Percentiles rank a stretch among this genome's conserved stretches.
Evolutionary conservation across 2,329 filamentous ascomycete species (phyloP).

Genomic region (Trematosphaeria pertusa): DNA sequence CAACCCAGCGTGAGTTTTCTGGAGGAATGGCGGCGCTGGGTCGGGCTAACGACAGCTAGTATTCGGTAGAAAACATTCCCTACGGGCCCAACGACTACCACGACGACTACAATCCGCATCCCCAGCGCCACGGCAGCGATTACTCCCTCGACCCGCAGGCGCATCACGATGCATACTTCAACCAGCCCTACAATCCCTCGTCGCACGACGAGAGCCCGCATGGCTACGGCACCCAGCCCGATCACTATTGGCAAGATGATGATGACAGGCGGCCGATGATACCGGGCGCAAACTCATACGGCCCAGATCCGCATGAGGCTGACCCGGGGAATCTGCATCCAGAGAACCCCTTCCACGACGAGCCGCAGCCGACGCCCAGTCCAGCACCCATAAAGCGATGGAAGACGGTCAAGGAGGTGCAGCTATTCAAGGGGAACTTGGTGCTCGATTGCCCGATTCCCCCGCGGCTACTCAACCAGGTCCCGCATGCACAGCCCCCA

Average conservation of each 20-base stretch:
- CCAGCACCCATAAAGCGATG: constrained; percentile 78
- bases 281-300: constrained; percentile 65
- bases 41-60: constrained; percentile 53
- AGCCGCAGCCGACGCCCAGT: constrained; percentile 57
- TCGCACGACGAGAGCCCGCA: constrained; percentile 66
- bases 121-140: constrained; percentile 63
- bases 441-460: constrained; percentile 97
- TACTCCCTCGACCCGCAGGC: constrained; percentile 82
- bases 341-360: constrained; percentile 47
- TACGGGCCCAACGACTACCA: constrained; percentile 69
- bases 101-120: constrained; percentile 56
- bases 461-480: constrained; percentile 82
- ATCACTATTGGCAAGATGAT: constrained; percentile 70
- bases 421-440: constrained; percentile 93
- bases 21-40: not conserved
- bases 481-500: constrained; percentile 78
- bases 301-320: constrained; percentile 62
- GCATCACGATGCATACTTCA: constrained; percentile 88
- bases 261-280: constrained; percentile 81
- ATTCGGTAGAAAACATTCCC: constrained; percentile 74
- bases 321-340: constrained; percentile 53
- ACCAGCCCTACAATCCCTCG: constrained; percentile 78
- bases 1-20: constrained; percentile 77
- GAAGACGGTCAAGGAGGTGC: constrained; percentile 99
- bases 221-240: constrained; percentile 56